These are phyloP conservation scores for Crithidia expoeki DNA, from an alignment of 208 protist species.

Conservation along the genomic window DNA sequence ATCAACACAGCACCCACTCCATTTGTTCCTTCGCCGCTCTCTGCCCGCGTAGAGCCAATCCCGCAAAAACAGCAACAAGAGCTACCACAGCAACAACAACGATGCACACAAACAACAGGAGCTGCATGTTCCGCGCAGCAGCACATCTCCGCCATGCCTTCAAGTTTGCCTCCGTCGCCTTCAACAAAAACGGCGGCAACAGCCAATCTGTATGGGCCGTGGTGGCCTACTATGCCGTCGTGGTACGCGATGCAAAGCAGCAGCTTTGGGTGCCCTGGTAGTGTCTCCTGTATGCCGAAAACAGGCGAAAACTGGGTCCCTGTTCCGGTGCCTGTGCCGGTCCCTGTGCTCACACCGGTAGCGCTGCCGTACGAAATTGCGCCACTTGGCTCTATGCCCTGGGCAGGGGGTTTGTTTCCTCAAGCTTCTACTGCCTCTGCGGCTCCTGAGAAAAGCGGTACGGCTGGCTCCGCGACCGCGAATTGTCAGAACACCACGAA, in stretches of 20 bases:
- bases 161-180: not conserved
- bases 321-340: slow-evolving; percentile 17
- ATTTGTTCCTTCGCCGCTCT: not conserved
- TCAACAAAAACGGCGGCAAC: not conserved
- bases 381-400: slow-evolving; percentile 1
- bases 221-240: slow-evolving; percentile 22
- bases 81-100: not conserved
- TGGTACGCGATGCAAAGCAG: slow-evolving; percentile 20
- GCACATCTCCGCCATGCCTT: not conserved
- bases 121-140: not conserved
- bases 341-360: slow-evolving; percentile 27
- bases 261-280: not conserved
- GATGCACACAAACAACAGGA: not conserved
- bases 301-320: not conserved
- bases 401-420: not conserved
- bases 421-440: not conserved
- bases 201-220: slow-evolving; percentile 18
- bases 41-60: not conserved
- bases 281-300: not conserved
- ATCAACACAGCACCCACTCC: not conserved
- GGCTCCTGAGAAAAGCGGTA: not conserved
- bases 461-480: too few relatives aligned
- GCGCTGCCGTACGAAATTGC: not conserved
- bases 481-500: not conserved
- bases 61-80: not conserved